Percentiles rank a stretch among this genome's conserved stretches.
Evolutionary conservation across 78 protist species (phyloP).

Genomic region (slime mould (Dictyostelium discoideum)): DNA sequence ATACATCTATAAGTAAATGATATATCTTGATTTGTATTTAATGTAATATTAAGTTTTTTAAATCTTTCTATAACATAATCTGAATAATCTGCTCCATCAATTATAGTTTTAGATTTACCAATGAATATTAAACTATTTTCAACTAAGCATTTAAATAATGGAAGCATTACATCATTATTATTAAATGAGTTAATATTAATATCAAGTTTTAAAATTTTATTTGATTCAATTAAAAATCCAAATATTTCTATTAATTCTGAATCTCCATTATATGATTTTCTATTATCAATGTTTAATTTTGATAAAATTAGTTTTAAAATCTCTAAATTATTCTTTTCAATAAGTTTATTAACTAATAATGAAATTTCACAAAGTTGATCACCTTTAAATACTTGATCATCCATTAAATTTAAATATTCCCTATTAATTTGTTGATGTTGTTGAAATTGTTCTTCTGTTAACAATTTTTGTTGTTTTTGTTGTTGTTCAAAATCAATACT

Average conservation of each 20-base stretch:
- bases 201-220: background rate
- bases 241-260: background rate
- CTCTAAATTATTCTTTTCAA: background rate
- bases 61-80: background rate
- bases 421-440: background rate
- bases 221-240: background rate
- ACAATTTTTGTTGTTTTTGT: background rate
- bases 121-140: background rate
- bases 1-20: background rate
- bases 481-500: background rate
- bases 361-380: background rate
- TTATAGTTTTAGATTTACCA: background rate
- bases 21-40: background rate
- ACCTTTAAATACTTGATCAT: background rate
- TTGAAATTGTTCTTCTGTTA: background rate
- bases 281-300: background rate
- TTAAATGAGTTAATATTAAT: background rate
- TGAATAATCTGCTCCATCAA: background rate
- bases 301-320: background rate
- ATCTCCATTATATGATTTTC: background rate
- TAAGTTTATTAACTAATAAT: background rate
- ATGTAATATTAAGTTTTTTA: background rate
- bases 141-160: background rate
- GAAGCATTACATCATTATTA: background rate
- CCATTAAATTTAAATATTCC: background rate